Conservation (phyloP, 2,329 filamentous ascomycete species). For the Aspergillus pseudonomiae region DNA sequence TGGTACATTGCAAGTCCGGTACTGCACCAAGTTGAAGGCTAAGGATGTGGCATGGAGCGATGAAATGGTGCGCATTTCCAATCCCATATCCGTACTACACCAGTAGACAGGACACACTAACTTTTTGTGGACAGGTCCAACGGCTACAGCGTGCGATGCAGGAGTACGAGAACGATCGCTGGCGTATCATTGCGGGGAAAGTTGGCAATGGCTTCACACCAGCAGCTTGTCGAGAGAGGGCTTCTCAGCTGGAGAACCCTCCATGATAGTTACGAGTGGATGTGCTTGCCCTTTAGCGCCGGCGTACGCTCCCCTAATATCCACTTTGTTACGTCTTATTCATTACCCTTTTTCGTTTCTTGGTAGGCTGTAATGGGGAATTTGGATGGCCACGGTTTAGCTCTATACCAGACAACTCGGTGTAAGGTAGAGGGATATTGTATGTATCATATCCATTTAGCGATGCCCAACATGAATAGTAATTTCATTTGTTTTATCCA, state of each 20-base stretch:
- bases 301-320: background rate
- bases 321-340: background rate
- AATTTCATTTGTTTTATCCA: background rate
- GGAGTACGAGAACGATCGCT: conserved; percentile 68
- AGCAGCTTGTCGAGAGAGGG: conserved; percentile 81
- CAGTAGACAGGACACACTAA: conserved; percentile 10
- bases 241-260: conserved; percentile 45
- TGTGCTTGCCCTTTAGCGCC: background rate
- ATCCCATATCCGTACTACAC: background rate
- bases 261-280: conserved; percentile 14
- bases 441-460: conserved; percentile 5
- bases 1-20: conserved; percentile 88
- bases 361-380: conserved; percentile 4
- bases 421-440: conserved; percentile 3
- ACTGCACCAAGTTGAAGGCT: conserved; percentile 92
- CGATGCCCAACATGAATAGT: background rate
- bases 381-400: conserved; percentile 3
- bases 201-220: conserved; percentile 89
- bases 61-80: conserved; percentile 68
- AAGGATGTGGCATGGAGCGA: conserved; percentile 94
- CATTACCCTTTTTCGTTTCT: background rate
- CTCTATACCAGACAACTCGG: background rate
- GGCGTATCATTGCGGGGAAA: conserved; percentile 89
- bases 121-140: conserved; percentile 33
- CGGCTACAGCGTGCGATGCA: conserved; percentile 43